A percentile compares a stretch with the other conserved stretches of the same genome.
Evolutionary conservation across 2,329 filamentous ascomycete genomes (phyloP).

Genomic region (Sclerotinia minor): DNA sequence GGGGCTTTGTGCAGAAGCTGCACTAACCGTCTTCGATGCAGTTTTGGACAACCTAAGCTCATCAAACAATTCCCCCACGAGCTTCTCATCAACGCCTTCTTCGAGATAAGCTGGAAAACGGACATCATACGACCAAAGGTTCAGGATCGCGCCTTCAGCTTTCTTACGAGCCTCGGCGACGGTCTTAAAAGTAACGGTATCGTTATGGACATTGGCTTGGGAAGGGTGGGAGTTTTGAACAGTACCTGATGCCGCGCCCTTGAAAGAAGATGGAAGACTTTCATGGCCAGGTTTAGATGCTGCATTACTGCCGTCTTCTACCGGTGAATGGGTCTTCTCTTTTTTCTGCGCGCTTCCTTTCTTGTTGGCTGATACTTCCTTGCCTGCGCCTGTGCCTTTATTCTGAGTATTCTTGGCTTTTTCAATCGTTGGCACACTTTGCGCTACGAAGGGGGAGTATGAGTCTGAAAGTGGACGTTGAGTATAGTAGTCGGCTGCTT

Average conservation of each 20-base stretch:
- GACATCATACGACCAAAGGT: conserved; percentile 65
- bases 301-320: neutral
- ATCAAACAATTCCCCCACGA: conserved; percentile 65
- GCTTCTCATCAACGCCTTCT: conserved; percentile 66
- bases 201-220: neutral
- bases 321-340: neutral
- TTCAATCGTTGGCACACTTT: conserved; percentile 25
- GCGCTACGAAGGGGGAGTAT: conserved; percentile 37
- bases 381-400: neutral
- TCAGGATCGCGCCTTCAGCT: conserved; percentile 67
- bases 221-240: neutral
- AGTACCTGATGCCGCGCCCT: neutral
- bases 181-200: conserved; percentile 20
- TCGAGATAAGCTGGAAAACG: conserved; percentile 71
- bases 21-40: conserved; percentile 29
- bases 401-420: conserved; percentile 25
- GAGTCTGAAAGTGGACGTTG: conserved; percentile 34
- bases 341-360: conserved; percentile 8
- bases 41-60: conserved; percentile 59
- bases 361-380: conserved; percentile 1
- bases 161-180: conserved; percentile 46
- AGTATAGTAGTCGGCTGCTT: conserved; percentile 29
- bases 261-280: neutral
- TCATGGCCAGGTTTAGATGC: conserved; percentile 11
- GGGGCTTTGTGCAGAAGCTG: conserved; percentile 10